Evolutionary conservation across 345 rosid genomes (phyloP), one percentile per base, ranked within the genome.

Genomic region (Euphorbia lathyris): DNA sequence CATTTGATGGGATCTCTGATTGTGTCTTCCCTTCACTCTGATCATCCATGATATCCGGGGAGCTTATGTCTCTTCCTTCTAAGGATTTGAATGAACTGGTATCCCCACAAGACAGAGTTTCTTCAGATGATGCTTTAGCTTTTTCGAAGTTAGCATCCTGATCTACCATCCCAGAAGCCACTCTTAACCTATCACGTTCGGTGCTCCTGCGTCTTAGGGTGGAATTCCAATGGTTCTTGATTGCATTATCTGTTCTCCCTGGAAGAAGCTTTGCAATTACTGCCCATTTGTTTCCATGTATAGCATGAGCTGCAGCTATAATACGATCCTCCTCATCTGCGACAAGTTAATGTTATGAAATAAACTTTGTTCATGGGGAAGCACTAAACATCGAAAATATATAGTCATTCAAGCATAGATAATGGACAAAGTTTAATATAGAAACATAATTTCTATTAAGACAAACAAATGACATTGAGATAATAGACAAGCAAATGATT

Each of bases 171-270:
- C 68, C 77, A 63, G 79, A 70, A 67, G 75, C 83, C 13, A 57
- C 40, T 45, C 72, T 82, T 6, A 62, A 70, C 65, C 72, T 77
- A 63, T 78, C 79, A 74, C 66, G 66, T 63, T 79, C 88, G n/a
- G 57, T 66, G 68, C 57, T 68, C 69, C 86, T 84, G 23, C 97
- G 87, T 74, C 89, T 79, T 56, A 90, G 80, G 66, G 93, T 81
- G 65, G 93, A 89, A 78, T 93, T 93, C 98, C 98, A 93, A 50
- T 90, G 97, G 70, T 90, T 88, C 78, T 93, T 90, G 55, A 90
- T 90, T 72, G 97, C 87, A 56, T 93, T 90, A 76, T 93, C 98
- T 64, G 98, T 93, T 77, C 98, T 84, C 57, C 98, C 97, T 0
- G 86, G 90, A 52, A 93, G 85, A 56, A 88, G 86, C 76, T 84